phyloP scores from a whole-genome alignment of 257 asterid genomes.

The Fraxinus pennsylvanica region DNA sequence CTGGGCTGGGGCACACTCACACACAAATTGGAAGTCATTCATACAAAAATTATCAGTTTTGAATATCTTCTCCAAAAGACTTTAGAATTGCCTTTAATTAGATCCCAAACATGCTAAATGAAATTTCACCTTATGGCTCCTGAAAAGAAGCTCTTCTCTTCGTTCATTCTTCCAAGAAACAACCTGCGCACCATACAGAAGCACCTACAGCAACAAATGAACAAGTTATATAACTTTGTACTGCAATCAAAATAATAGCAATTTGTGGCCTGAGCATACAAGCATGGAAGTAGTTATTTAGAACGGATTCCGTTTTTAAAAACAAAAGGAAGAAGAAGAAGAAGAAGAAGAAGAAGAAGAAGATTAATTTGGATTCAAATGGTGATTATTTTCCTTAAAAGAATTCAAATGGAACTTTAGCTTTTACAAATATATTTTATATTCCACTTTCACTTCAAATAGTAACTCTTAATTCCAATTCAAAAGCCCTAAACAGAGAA shows the following conservation, averaged over 20 bases:
- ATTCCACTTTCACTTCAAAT: background rate
- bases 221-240: background rate
- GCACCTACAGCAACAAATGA: conserved; percentile 52
- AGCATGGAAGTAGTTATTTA: background rate
- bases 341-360: too few relatives aligned
- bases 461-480: conserved; percentile 19
- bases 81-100: background rate
- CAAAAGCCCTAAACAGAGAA: conserved; percentile 20
- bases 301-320: too few relatives aligned
- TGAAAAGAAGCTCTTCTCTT: conserved; percentile 71
- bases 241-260: background rate
- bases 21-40: background rate
- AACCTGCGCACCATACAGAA: conserved; percentile 70
- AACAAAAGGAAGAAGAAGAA: too few relatives aligned
- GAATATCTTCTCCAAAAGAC: conserved; percentile 3
- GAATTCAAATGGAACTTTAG: too few relatives aligned
- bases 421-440: too few relatives aligned
- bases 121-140: conserved; percentile 61
- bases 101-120: background rate
- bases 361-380: too few relatives aligned
- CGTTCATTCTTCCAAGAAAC: conserved; percentile 85
- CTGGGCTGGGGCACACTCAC: too few relatives aligned
- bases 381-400: too few relatives aligned
- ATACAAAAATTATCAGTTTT: conserved; percentile 1
- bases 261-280: background rate